A percentile compares a stretch with the other conserved stretches of the same genome.
These are phyloP conservation scores for Epichloe brachyelytri DNA, from an alignment of 2,329 filamentous ascomycete species.

Conservation along the genomic window DNA sequence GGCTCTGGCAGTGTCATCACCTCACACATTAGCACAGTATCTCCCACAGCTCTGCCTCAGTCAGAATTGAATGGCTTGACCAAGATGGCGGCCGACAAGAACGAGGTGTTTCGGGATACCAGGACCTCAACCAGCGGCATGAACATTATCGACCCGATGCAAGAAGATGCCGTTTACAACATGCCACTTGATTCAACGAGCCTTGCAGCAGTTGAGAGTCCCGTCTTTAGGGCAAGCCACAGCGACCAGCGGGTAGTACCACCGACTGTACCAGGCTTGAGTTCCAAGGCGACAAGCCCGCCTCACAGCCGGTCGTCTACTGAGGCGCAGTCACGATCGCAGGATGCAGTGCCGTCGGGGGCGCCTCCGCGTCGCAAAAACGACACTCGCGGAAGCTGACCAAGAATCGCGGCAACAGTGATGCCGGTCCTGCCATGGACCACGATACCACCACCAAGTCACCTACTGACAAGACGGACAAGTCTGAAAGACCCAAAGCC, in stretches of 20 bases:
- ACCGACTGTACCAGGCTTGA: not conserved
- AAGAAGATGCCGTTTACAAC: constrained; percentile 21
- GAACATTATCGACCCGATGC: constrained; percentile 16
- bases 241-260: constrained; percentile 1
- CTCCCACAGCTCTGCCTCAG: constrained; percentile 11
- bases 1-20: not conserved
- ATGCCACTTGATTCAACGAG: constrained; percentile 16
- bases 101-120: not conserved
- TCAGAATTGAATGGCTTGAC: not conserved
- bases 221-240: constrained; percentile 10
- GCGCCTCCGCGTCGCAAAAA: constrained; percentile 15
- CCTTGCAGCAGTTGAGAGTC: constrained; percentile 15
- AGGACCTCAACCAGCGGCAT: constrained; percentile 3
- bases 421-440: constrained; percentile 16
- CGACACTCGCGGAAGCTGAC: constrained; percentile 28
- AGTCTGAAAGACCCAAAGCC: constrained; percentile 14
- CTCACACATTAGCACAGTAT: constrained; percentile 6
- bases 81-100: constrained; percentile 3
- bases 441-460: constrained; percentile 5
- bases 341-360: constrained; percentile 2
- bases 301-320: constrained; percentile 19
- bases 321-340: constrained; percentile 20
- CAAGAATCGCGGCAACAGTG: constrained; percentile 27
- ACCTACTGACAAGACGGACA: constrained; percentile 2
- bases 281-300: not conserved